These are phyloP conservation scores for Fagopyrum tataricum DNA, from an alignment of 148 eudicot genomes.

Conservation along the genomic window DNA sequence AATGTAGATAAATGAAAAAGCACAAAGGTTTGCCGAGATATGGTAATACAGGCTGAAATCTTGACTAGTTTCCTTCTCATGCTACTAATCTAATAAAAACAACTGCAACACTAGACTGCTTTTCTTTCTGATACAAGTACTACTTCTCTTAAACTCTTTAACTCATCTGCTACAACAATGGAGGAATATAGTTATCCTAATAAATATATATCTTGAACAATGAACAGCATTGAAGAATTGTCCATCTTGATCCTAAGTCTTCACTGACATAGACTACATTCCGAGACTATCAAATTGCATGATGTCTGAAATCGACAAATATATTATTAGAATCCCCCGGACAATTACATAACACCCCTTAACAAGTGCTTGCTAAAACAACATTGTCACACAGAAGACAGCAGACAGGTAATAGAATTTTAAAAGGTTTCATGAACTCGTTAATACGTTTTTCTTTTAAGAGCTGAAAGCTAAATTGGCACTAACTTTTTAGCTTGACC, in stretches of 20 bases:
- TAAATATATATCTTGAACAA: background rate
- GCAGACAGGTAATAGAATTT: background rate
- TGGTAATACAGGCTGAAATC: background rate
- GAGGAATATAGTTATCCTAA: background rate
- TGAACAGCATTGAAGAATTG: background rate
- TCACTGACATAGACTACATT: background rate
- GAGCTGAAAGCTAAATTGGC: constrained; percentile 6
- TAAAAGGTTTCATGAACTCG: background rate
- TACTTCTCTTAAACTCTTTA: background rate
- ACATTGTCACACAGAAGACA: background rate
- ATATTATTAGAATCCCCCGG: background rate
- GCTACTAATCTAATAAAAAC: no score
- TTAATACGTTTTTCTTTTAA: background rate
- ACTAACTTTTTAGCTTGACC: constrained; percentile 91
- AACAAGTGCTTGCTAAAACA: background rate
- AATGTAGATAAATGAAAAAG: background rate
- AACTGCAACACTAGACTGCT: background rate
- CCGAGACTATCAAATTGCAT: background rate
- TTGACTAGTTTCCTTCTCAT: background rate
- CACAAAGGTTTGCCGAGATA: background rate
- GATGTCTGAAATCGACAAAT: background rate
- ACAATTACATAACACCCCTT: background rate
- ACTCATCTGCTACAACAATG: background rate
- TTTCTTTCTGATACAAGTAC: background rate
- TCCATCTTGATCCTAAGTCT: background rate